Conservation (phyloP, 495 filamentous ascomycete species). For the Aspergillus incahuasiensis region DNA sequence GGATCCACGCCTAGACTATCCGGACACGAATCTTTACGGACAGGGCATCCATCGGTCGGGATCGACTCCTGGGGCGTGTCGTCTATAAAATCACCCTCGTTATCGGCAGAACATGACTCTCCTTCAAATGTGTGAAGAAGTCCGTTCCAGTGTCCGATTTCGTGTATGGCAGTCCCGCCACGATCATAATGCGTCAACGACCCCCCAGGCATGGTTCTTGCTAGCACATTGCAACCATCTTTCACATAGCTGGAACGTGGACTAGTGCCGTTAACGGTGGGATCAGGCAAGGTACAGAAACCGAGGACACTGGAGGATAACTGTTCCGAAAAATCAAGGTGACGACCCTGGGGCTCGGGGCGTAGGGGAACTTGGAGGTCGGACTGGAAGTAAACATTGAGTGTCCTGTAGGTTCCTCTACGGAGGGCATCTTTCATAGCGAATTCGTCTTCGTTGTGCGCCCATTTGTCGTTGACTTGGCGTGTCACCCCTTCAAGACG, state of each 20-base stretch:
- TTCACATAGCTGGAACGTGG: constrained; percentile 36
- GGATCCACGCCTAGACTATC: constrained; percentile 41
- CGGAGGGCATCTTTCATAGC: constrained; percentile 63
- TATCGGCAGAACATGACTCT: constrained; percentile 35
- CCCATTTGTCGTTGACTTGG: constrained; percentile 65
- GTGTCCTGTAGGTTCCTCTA: constrained; percentile 40
- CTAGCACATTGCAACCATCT: constrained; percentile 52
- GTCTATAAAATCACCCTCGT: constrained; percentile 46
- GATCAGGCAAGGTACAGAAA: constrained; percentile 46
- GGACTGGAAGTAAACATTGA: constrained; percentile 53
- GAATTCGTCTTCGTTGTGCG: constrained; percentile 57
- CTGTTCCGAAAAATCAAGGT: constrained; percentile 12
- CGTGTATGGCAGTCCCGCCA: constrained; percentile 50
- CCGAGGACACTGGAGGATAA: constrained; percentile 38
- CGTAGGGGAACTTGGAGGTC: constrained; percentile 32
- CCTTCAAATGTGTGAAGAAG: constrained; percentile 54
- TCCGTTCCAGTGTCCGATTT: constrained; percentile 58
- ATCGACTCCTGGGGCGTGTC: constrained; percentile 50
- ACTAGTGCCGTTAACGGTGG: constrained; percentile 31
- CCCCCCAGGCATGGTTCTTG: constrained; percentile 46
- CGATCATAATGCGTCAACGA: constrained; percentile 40
- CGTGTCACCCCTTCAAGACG: constrained; percentile 64
- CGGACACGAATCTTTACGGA: constrained; percentile 45
- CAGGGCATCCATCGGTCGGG: constrained; percentile 48
- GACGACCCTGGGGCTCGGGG: constrained; percentile 7